phyloP scores from a whole-genome alignment of 495 filamentous ascomycete species.

The Cladorrhinum samala region DNA sequence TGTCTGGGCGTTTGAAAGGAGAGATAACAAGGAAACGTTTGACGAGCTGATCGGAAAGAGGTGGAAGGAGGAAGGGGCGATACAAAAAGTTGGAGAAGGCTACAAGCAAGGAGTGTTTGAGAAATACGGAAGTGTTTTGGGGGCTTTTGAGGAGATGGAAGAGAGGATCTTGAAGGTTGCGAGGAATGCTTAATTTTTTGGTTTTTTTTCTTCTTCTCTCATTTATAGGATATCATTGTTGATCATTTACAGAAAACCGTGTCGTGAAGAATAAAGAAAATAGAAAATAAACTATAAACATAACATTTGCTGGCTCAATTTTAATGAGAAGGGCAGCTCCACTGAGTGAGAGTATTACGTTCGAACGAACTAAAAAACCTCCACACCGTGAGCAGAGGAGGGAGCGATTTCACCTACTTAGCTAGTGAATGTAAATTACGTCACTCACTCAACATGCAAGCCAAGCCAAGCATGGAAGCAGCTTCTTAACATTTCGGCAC shows the following conservation, averaged over 20 bases:
- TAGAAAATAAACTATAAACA: too few relatives aligned
- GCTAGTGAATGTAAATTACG: neutral
- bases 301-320: neutral
- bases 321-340: neutral
- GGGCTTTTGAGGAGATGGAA: slow-evolving; percentile 79
- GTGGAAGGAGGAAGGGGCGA: slow-evolving; percentile 79
- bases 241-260: too few relatives aligned
- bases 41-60: slow-evolving; percentile 75
- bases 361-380: too few relatives aligned
- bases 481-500: too few relatives aligned
- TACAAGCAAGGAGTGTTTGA: slow-evolving; percentile 69
- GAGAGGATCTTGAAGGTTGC: slow-evolving; percentile 51
- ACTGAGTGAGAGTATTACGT: too few relatives aligned
- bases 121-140: slow-evolving; percentile 67
- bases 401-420: too few relatives aligned
- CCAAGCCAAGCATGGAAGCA: too few relatives aligned
- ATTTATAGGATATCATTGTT: neutral
- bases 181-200: slow-evolving; percentile 35
- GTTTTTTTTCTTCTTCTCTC: neutral
- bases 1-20: slow-evolving; percentile 77
- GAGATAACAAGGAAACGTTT: slow-evolving; percentile 60
- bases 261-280: too few relatives aligned
- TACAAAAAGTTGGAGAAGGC: slow-evolving; percentile 75
- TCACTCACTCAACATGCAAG: too few relatives aligned
- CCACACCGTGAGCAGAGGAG: too few relatives aligned